A percentile compares a stretch with the other conserved stretches of the same genome.
Conservation (phyloP, 495 filamentous ascomycete genomes). For the Lasiosphaeria miniovina region DNA sequence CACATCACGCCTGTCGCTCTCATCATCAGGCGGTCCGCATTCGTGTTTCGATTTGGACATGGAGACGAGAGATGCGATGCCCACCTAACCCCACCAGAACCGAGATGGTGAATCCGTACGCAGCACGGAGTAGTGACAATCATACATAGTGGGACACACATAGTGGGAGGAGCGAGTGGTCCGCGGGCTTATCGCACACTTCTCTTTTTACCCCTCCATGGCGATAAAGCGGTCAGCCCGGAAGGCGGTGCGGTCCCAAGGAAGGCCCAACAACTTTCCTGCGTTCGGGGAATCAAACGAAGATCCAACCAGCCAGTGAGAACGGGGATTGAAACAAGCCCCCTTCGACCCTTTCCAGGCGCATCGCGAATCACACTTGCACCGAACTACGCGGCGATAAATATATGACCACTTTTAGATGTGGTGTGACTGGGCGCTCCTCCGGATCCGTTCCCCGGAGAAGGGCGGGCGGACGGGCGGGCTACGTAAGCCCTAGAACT, state of each 20-base stretch:
- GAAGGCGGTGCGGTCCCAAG: background rate
- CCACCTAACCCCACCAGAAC: background rate
- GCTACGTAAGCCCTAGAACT: background rate
- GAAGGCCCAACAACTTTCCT: slow-evolving; percentile 1
- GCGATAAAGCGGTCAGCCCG: slow-evolving; percentile 14
- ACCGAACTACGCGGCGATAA: background rate
- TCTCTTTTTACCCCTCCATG: slow-evolving; percentile 12
- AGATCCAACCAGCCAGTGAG: slow-evolving; percentile 20
- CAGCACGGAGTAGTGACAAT: too few relatives aligned
- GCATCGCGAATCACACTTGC: background rate
- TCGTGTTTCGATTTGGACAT: too few relatives aligned
- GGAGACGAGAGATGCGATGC: too few relatives aligned
- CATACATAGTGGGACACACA: background rate
- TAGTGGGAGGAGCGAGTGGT: background rate
- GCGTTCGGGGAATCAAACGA: slow-evolving; percentile 19
- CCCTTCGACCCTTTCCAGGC: slow-evolving; percentile 2
- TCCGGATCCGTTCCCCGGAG: slow-evolving; percentile 18
- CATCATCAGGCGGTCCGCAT: too few relatives aligned
- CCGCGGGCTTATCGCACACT: slow-evolving; percentile 5
- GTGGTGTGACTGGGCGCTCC: slow-evolving; percentile 2
- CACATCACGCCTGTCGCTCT: too few relatives aligned
- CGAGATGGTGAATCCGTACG: background rate
- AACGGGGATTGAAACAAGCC: slow-evolving; percentile 14
- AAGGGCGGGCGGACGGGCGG: background rate
- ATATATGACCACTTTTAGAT: background rate